Percentiles rank a stretch among this genome's conserved stretches.
phyloP scores from a whole-genome alignment of 176 grass and related monocot genomes.

The Phyllostachys edulis region DNA sequence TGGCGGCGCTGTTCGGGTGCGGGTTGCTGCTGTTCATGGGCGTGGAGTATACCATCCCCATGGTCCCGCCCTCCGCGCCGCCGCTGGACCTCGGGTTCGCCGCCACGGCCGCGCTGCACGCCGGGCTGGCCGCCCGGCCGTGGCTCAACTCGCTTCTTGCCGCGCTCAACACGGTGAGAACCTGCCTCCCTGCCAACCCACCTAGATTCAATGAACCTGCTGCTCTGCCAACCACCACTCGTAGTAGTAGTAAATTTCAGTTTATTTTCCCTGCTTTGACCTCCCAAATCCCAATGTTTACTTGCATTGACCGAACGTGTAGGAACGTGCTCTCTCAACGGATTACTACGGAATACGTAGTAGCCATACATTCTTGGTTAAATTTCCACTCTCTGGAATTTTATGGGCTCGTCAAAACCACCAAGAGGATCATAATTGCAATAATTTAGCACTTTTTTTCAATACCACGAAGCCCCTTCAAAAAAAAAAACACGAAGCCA shows the following conservation, averaged over 20 bases:
- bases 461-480: too few species aligned
- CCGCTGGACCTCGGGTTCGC: conserved; percentile 75
- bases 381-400: background rate
- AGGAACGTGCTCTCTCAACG: background rate
- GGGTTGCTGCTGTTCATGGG: conserved; percentile 77
- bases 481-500: too few species aligned
- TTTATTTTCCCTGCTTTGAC: background rate
- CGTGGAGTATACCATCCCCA: conserved; percentile 91
- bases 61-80: conserved; percentile 57
- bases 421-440: too few species aligned
- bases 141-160: conserved; percentile 86
- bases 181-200: background rate
- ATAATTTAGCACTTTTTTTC: background rate
- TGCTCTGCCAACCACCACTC: background rate
- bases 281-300: background rate
- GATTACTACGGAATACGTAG: background rate
- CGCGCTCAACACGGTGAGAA: conserved; percentile 81
- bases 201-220: background rate
- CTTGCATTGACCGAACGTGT: background rate
- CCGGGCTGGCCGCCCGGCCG: conserved; percentile 40
- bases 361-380: background rate
- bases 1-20: conserved; percentile 49
- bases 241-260: background rate
- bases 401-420: background rate
- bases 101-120: conserved; percentile 56